phyloP scores from a whole-genome alignment of 352 stramenopile genomes.

The Pythium brassicae region DNA sequence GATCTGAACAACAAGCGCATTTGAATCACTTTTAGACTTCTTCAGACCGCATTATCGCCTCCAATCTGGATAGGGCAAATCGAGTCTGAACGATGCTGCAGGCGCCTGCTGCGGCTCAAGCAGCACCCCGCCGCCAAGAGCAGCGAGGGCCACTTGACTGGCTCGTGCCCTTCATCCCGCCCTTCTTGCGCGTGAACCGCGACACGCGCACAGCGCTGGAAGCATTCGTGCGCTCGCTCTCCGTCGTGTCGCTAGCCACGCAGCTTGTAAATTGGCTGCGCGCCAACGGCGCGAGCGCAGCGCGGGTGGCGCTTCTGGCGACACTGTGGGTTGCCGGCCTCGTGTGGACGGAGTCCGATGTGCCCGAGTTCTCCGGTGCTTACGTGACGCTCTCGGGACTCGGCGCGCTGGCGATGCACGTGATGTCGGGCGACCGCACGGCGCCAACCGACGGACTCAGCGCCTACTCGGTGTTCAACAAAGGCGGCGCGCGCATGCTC shows the following conservation, averaged over 20 bases:
- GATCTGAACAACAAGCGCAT: conserved; percentile 1
- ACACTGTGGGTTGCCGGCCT: conserved; percentile 42
- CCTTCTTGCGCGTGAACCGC: conserved; percentile 71
- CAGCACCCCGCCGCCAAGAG: background rate
- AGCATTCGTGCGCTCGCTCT: conserved; percentile 28
- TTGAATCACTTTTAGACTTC: background rate
- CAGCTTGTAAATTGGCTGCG: conserved; percentile 14
- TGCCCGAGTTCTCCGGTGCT: conserved; percentile 47
- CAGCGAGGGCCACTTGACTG: conserved; percentile 51
- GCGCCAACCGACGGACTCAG: conserved; percentile 33
- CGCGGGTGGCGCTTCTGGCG: conserved; percentile 12
- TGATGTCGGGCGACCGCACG: conserved; percentile 21
- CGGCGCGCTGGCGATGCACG: conserved; percentile 27
- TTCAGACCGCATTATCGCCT: background rate
- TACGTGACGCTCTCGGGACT: conserved; percentile 68
- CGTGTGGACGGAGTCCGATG: conserved; percentile 38
- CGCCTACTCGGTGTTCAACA: conserved; percentile 84
- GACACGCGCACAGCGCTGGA: conserved; percentile 54
- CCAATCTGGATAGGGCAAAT: background rate
- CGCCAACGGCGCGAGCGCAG: conserved; percentile 16
- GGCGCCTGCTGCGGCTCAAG: background rate
- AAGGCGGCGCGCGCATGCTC: conserved; percentile 57
- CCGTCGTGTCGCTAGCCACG: conserved; percentile 11
- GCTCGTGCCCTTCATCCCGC: conserved; percentile 80
- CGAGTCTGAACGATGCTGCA: conserved; percentile 7